Conservation (phyloP, 805 yeast genomes). For the Lipomyces spencermartinsiae region DNA sequence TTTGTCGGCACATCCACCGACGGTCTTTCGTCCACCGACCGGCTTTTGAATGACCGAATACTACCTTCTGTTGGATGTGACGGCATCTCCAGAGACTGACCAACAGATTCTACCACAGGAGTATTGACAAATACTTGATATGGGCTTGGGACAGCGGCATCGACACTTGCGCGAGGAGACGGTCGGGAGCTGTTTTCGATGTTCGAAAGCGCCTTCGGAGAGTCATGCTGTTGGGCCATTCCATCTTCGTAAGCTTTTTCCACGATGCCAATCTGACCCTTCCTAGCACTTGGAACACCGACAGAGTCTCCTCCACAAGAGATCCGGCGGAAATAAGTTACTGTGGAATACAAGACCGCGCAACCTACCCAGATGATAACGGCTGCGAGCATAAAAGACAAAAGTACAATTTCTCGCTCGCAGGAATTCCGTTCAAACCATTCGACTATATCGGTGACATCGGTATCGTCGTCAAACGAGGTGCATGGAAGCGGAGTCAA, state of each 20-base stretch:
- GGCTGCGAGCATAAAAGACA: slow-evolving; percentile 13
- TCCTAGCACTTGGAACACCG: background rate
- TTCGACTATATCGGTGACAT: background rate
- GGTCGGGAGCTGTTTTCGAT: too few species aligned
- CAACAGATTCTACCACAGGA: too few species aligned
- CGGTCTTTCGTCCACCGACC: too few species aligned
- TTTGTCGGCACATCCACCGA: too few species aligned
- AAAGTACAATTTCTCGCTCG: slow-evolving; percentile 3
- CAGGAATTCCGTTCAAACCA: slow-evolving; percentile 1
- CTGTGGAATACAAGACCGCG: background rate
- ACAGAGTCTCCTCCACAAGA: background rate
- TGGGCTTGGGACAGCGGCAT: too few species aligned
- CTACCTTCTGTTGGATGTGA: too few species aligned
- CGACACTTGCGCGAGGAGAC: too few species aligned
- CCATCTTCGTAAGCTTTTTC: background rate
- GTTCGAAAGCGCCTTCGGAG: background rate
- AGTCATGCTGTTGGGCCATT: background rate
- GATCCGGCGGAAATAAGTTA: background rate
- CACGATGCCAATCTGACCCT: background rate
- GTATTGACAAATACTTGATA: too few species aligned
- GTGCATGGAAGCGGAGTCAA: background rate
- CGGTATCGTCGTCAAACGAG: background rate
- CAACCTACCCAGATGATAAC: slow-evolving; percentile 9
- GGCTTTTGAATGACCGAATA: too few species aligned
- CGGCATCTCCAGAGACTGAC: too few species aligned